Evolutionary conservation across 805 yeast genomes (phyloP).

Genomic region (Pichia rugopelliculosa): DNA sequence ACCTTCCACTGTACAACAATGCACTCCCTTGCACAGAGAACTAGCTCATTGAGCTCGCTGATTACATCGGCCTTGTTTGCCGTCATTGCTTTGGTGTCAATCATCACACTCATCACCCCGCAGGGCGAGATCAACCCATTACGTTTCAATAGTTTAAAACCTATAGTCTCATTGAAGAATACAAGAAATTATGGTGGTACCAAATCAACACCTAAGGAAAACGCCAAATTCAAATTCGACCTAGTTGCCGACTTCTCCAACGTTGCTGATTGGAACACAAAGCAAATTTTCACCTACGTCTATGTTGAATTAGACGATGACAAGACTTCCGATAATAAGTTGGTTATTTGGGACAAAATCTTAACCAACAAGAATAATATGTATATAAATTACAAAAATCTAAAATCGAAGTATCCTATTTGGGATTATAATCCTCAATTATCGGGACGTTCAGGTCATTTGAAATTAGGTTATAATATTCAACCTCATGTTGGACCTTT

Average conservation of each 20-base stretch:
- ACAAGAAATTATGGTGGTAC: constrained; percentile 47
- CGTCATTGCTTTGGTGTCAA: constrained; percentile 40
- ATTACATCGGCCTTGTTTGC: constrained; percentile 45
- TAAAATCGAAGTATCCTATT: constrained; percentile 68
- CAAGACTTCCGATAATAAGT: constrained; percentile 30
- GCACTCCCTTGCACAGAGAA: constrained; percentile 8
- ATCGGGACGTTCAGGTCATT: constrained; percentile 54
- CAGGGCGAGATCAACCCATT: constrained; percentile 40
- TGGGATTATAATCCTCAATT: constrained; percentile 73
- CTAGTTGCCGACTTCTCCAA: constrained; percentile 67
- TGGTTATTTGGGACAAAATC: constrained; percentile 89
- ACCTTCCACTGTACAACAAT: background rate
- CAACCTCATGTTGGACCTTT: constrained; percentile 88
- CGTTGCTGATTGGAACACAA: constrained; percentile 93
- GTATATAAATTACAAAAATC: constrained; percentile 40
- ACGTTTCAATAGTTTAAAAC: constrained; percentile 25
- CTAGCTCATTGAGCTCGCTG: constrained; percentile 5
- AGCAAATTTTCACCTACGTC: constrained; percentile 86
- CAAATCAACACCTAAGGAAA: constrained; percentile 66
- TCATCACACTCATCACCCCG: constrained; percentile 19
- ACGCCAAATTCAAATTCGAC: constrained; percentile 64
- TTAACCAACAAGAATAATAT: constrained; percentile 56
- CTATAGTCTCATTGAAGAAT: constrained; percentile 13
- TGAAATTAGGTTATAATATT: constrained; percentile 80
- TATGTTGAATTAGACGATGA: constrained; percentile 57